A percentile compares a stretch with the other conserved stretches of the same genome.
Conservation (phyloP, 2,329 filamentous ascomycete genomes). For the Microsporum canis region DNA sequence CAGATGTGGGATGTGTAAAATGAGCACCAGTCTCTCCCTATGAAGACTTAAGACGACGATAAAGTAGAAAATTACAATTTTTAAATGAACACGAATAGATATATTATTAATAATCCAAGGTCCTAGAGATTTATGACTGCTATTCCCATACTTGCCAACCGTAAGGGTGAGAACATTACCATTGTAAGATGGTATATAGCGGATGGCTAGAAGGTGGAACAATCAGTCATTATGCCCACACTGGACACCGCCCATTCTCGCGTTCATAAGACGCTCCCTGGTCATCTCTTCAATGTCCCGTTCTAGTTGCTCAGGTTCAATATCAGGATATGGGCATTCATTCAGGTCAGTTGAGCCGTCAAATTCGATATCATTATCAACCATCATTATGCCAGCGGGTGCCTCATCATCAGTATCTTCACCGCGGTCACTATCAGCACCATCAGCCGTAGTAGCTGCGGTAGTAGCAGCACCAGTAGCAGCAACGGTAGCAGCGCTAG, state of each 20-base stretch:
- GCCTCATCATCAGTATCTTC: background rate
- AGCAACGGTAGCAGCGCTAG: background rate
- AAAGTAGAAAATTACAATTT: background rate
- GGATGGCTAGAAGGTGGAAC: too few relatives aligned
- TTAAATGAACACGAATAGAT: background rate
- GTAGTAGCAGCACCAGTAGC: background rate
- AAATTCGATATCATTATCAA: background rate
- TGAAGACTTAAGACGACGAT: background rate
- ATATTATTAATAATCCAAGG: background rate
- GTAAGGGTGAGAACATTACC: too few relatives aligned
- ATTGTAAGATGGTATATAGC: background rate
- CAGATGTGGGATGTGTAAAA: background rate
- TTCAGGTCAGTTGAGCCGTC: background rate
- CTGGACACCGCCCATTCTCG: conserved; percentile 12
- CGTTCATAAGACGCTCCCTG: conserved; percentile 20
- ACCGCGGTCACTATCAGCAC: background rate
- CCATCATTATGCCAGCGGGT: background rate
- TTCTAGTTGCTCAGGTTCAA: conserved; percentile 21
- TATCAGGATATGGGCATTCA: background rate
- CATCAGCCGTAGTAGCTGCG: background rate
- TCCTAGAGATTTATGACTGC: background rate
- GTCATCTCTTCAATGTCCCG: conserved; percentile 23
- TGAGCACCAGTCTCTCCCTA: background rate
- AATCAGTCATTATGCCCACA: conserved; percentile 6
- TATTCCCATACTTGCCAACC: background rate